Conservation (phyloP, 305 asterid species). For the Euphrasia arctica region DNA sequence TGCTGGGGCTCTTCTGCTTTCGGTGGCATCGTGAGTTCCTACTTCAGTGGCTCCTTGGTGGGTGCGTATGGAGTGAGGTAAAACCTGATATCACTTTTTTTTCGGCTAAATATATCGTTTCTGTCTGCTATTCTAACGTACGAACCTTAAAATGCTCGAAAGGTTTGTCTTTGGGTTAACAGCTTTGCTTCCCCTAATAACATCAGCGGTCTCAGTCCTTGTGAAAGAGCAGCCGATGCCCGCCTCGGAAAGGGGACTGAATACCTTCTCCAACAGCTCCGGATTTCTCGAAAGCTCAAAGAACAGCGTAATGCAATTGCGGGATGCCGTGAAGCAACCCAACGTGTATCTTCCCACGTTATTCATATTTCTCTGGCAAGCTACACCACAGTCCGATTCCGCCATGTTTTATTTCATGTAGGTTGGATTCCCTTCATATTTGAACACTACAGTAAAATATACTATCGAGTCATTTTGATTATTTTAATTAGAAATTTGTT, state of each 20-base stretch:
- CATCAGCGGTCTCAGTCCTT: slow-evolving; percentile 92
- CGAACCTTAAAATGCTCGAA: slow-evolving; percentile 38
- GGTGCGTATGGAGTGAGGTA: slow-evolving; percentile 96
- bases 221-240: slow-evolving; percentile 75
- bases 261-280: slow-evolving; percentile 32
- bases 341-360: slow-evolving; percentile 84
- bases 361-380: slow-evolving; percentile 91
- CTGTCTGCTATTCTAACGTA: slow-evolving; percentile 27
- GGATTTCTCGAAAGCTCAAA: slow-evolving; percentile 61
- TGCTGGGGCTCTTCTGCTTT: slow-evolving; percentile 99
- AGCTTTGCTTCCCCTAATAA: slow-evolving; percentile 87
- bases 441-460: neutral
- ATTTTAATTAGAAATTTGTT: slow-evolving; percentile 12
- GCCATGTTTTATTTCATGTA: slow-evolving; percentile 98
- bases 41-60: slow-evolving; percentile 96
- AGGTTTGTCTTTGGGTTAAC: slow-evolving; percentile 96
- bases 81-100: slow-evolving; percentile 18
- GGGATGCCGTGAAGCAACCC: slow-evolving; percentile 79
- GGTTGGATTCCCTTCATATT: slow-evolving; percentile 28
- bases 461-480: neutral
- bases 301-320: slow-evolving; percentile 52
- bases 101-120: too few relatives aligned
- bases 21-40: slow-evolving; percentile 92
- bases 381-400: slow-evolving; percentile 80
- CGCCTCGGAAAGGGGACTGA: slow-evolving; percentile 45